Evolutionary conservation across 352 stramenopile genomes (phyloP).

Genomic region (Phytophthora pinifolia): DNA sequence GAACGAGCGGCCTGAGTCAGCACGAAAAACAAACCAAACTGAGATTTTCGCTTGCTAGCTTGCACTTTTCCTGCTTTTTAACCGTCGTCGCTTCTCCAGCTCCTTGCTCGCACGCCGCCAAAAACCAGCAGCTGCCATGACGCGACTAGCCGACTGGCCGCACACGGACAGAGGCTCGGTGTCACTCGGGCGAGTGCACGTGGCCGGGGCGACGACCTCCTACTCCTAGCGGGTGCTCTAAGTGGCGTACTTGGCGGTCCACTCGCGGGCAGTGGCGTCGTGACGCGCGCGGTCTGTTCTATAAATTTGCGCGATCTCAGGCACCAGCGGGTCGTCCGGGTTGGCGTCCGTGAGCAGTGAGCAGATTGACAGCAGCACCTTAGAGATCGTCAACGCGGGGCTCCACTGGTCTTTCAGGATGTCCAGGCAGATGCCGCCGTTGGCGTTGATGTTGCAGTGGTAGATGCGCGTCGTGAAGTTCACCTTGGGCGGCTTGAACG

Average conservation of each 20-base stretch:
- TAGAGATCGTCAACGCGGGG: conserved; percentile 98
- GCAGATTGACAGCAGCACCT: conserved; percentile 99
- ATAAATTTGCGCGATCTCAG: conserved; percentile 94
- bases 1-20: conserved; percentile 8
- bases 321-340: conserved; percentile 97
- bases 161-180: too few species aligned
- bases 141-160: neutral
- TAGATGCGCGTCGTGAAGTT: conserved; percentile 99
- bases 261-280: conserved; percentile 96
- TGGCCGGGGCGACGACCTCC: conserved; percentile 28
- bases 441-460: conserved; percentile 99
- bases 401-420: conserved; percentile 99
- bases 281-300: conserved; percentile 93
- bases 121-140: conserved; percentile 5
- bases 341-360: conserved; percentile 99
- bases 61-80: conserved; percentile 34
- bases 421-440: conserved; percentile 99
- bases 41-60: conserved; percentile 31
- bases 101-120: conserved; percentile 1
- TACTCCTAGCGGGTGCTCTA: conserved; percentile 75
- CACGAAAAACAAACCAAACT: conserved; percentile 40
- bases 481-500: conserved; percentile 98
- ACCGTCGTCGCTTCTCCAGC: conserved; percentile 21
- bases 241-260: conserved; percentile 99
- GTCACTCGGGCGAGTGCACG: neutral